A percentile compares a stretch with the other conserved stretches of the same genome.
Conservation (phyloP, 129 eudicot species). For the Chrysanthemum seticuspe region DNA sequence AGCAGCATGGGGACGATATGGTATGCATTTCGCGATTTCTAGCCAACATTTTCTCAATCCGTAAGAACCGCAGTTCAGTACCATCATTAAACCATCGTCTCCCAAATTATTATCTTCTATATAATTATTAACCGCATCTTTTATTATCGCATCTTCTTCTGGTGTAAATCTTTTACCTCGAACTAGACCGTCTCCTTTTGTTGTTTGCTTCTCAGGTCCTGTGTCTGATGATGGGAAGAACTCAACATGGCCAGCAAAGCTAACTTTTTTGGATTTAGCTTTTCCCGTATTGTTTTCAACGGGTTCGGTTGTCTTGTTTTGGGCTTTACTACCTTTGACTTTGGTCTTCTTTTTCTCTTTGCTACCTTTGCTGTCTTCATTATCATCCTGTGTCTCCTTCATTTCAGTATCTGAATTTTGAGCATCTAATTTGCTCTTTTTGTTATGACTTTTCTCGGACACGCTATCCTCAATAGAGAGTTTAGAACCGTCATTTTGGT, state of each 20-base stretch:
- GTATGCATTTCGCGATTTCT: slow-evolving; percentile 55
- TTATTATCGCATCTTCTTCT: slow-evolving; percentile 58
- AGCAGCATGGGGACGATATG: slow-evolving; percentile 42
- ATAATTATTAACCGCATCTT: slow-evolving; percentile 47
- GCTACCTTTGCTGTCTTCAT: not conserved
- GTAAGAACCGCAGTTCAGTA: slow-evolving; percentile 36
- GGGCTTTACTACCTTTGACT: slow-evolving; percentile 19
- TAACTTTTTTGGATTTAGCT: slow-evolving; percentile 40
- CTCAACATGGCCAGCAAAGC: slow-evolving; percentile 42
- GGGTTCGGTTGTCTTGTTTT: slow-evolving; percentile 3
- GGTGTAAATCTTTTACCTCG: slow-evolving; percentile 57
- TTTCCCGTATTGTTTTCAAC: slow-evolving; percentile 11
- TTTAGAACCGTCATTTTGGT: not conserved
- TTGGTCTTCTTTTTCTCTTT: not conserved
- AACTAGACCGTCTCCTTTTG: slow-evolving; percentile 17
- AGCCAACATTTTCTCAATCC: slow-evolving; percentile 57
- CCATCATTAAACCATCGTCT: slow-evolving; percentile 63
- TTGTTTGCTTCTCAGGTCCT: not conserved
- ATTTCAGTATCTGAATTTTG: slow-evolving; percentile 2
- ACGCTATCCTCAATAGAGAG: not conserved
- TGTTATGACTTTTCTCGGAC: not conserved
- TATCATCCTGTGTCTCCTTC: not conserved
- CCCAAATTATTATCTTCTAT: slow-evolving; percentile 42
- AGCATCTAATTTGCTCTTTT: slow-evolving; percentile 22
- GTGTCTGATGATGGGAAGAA: slow-evolving; percentile 31